These are phyloP conservation scores for Plasmodium falciparum DNA, from an alignment of 169 alveolate genomes.

Conservation along the genomic window DNA sequence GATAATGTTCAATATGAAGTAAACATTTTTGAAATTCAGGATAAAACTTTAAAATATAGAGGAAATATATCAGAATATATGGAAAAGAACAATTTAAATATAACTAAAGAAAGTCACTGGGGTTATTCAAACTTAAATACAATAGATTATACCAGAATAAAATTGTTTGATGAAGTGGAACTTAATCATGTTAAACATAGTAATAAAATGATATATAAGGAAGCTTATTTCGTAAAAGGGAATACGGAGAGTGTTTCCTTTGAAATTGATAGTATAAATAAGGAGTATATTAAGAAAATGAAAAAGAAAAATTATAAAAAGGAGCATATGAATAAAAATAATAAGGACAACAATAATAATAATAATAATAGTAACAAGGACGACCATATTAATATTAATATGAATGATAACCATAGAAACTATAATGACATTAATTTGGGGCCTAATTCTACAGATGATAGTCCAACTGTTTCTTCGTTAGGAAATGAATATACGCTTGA, in stretches of 20 bases:
- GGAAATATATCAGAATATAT: conserved; percentile 35
- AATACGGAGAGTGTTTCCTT: conserved; percentile 8
- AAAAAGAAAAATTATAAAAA: neutral
- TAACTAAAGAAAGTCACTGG: conserved; percentile 17
- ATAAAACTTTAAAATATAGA: conserved; percentile 14
- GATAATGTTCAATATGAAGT: conserved; percentile 34
- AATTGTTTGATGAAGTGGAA: conserved; percentile 11
- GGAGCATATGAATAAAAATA: too few species aligned
- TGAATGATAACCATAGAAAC: too few species aligned
- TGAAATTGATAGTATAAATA: conserved; percentile 5
- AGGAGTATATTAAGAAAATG: neutral
- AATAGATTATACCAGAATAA: conserved; percentile 20
- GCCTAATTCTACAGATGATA: neutral
- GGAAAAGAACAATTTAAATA: conserved; percentile 26
- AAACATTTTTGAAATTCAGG: conserved; percentile 39
- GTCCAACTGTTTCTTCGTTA: neutral
- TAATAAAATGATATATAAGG: neutral
- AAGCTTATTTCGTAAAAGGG: conserved; percentile 5
- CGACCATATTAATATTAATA: too few species aligned
- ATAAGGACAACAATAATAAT: too few species aligned
- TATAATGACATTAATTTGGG: neutral
- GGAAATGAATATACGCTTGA: conserved; percentile 6
- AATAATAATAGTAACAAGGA: too few species aligned
- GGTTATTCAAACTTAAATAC: conserved; percentile 11
- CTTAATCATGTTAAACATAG: neutral